Evolutionary conservation across 2,329 filamentous ascomycete genomes (phyloP), one percentile per base, ranked within the genome.

Genomic region (Aspergillus niger): DNA sequence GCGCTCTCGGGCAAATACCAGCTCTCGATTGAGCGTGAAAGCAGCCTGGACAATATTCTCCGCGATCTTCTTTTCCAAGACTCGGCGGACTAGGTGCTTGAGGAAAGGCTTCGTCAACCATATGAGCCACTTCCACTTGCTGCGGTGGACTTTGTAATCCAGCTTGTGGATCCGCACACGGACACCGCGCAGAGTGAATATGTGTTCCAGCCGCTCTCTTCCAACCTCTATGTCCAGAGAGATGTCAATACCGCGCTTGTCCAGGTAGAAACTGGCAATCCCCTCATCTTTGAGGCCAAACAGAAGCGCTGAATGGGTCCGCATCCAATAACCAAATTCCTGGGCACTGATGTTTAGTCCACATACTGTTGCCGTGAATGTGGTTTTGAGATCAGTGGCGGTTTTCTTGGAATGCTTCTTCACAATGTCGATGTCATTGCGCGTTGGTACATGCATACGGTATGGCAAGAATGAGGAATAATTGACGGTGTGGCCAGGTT

Each of bases 301-400:
- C 2, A 96, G 69, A 7, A 67, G 74, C 2, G 91, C 88, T 13
- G 87, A 86, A 73, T 95, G 93, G 0, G 91, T 83, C 8, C 90
- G 89, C 32, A 97, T 80, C 87, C 93, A 96, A 79, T 93, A 98
- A 24, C 94, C 94, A 32, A 98, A 82, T 63, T 97, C 92, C 24
- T 94, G 87, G 2, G 93, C 93, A 43, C 90, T 88, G 57, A 95
- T 83, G 0, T 92, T 96, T 8, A 98, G 79, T 0, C 94, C 94
- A 64, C 92, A 89, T 41, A 97, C 79, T 64, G 90, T 91, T 70
- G 96, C 83, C 1, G 90, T 91, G 65, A 95, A 83, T 2, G 90
- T 81, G 0, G 91, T 92, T 24, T 86, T 89, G 58, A 89, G 81
- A n/a, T 78, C 79, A 0, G 90, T 87, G 2, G 84, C 83, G 0